phyloP scores from a whole-genome alignment of 768 basidiomycete species.

The Kwoniella pini region DNA sequence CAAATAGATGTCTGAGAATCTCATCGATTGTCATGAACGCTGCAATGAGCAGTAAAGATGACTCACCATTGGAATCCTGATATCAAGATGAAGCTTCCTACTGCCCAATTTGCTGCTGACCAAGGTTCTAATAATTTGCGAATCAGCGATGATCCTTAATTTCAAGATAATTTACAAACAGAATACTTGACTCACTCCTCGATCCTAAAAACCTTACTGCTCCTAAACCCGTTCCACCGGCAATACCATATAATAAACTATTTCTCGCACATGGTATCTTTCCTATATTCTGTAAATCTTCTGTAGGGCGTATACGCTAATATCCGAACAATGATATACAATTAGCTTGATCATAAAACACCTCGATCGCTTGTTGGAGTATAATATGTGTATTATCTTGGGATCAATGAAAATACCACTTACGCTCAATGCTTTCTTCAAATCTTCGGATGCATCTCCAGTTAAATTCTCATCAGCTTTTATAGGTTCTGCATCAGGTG shows the following conservation, averaged over 20 bases:
- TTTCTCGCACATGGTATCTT: conserved; percentile 49
- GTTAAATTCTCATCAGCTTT: conserved; percentile 27
- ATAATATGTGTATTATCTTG: too few relatives aligned
- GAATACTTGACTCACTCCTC: conserved; percentile 43
- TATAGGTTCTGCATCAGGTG: conserved; percentile 19
- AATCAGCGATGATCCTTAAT: too few relatives aligned
- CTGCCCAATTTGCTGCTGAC: conserved; percentile 46
- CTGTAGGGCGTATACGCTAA: conserved; percentile 34
- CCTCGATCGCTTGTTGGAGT: too few relatives aligned
- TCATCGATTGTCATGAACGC: too few relatives aligned
- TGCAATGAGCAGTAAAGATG: too few relatives aligned
- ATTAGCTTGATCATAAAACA: background rate
- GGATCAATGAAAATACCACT: too few relatives aligned
- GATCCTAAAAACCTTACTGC: conserved; percentile 45
- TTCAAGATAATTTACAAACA: too few relatives aligned
- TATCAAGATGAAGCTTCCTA: conserved; percentile 46
- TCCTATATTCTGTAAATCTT: conserved; percentile 49
- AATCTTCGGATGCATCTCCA: conserved; percentile 41
- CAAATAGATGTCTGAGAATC: too few relatives aligned
- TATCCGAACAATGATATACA: background rate
- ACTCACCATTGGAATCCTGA: conserved; percentile 46
- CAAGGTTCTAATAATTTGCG: conserved; percentile 18
- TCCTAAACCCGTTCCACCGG: conserved; percentile 47
- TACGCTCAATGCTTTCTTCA: conserved; percentile 39
- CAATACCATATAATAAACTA: conserved; percentile 51